These are phyloP conservation scores for Salvia miltiorrhiza DNA, from an alignment of 257 asterid genomes.

Conservation along the genomic window DNA sequence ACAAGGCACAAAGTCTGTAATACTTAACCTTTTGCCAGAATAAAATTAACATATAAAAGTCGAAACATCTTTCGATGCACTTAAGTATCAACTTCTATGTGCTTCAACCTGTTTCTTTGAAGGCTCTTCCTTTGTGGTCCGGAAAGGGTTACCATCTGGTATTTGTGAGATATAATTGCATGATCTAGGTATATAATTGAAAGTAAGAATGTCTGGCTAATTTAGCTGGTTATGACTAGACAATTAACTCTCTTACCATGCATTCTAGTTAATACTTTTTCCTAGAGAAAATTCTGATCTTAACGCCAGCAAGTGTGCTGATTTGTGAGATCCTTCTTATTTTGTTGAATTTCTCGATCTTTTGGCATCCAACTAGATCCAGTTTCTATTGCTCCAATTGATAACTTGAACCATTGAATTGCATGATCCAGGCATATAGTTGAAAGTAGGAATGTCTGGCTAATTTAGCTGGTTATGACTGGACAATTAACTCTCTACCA, in stretches of 20 bases:
- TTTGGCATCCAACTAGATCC: neutral
- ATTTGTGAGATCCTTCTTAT: neutral
- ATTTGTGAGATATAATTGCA: neutral
- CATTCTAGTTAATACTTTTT: neutral
- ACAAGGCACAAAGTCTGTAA: neutral
- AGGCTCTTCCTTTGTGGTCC: neutral
- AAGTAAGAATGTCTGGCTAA: neutral
- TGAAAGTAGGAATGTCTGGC: neutral
- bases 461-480: slow-evolving; percentile 9
- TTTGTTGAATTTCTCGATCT: neutral
- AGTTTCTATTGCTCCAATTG: slow-evolving; percentile 12
- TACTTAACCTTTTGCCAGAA: neutral
- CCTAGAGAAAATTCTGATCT: slow-evolving; percentile 17
- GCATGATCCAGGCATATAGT: neutral
- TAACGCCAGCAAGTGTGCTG: slow-evolving; percentile 7
- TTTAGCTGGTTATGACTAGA: slow-evolving; percentile 10
- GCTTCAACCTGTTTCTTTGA: neutral
- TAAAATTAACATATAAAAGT: neutral
- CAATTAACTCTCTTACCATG: neutral
- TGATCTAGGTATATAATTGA: neutral
- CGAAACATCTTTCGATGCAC: neutral
- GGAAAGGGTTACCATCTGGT: neutral
- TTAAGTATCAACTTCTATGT: neutral
- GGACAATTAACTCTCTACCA: neutral
- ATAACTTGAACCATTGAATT: slow-evolving; percentile 16